Conservation (phyloP, 805 yeast species). For the Candida parachauliodes region DNA sequence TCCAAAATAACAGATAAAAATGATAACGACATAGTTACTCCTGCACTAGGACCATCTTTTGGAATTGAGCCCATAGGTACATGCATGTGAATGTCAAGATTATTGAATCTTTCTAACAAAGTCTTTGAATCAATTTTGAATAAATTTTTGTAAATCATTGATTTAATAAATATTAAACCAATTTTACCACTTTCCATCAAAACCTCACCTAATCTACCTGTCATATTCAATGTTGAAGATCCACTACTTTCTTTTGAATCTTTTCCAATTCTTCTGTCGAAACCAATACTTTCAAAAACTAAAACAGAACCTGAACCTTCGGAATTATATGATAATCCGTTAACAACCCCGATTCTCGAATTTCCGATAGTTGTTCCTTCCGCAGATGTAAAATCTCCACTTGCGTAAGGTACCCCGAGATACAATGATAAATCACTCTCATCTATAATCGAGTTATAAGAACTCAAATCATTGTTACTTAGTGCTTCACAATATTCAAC, state of each 20-base stretch:
- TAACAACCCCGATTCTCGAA: constrained; percentile 67
- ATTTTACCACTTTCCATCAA: constrained; percentile 78
- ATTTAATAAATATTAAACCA: constrained; percentile 68
- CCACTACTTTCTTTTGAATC: constrained; percentile 1
- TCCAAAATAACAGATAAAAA: constrained; percentile 42
- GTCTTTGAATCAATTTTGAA: constrained; percentile 26
- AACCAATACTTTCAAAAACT: constrained; percentile 72
- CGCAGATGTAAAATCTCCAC: constrained; percentile 26
- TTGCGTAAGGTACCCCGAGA: constrained; percentile 59
- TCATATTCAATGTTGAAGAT: constrained; percentile 49
- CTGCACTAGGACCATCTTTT: constrained; percentile 48
- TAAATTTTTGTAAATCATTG: constrained; percentile 39
- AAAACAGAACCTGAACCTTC: constrained; percentile 83
- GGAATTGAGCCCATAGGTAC: constrained; percentile 48
- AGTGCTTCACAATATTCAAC: constrained; percentile 53
- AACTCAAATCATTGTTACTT: constrained; percentile 13
- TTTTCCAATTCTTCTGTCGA: constrained; percentile 38
- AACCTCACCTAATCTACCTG: constrained; percentile 82
- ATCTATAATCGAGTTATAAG: constrained; percentile 42
- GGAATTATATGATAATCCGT: constrained; percentile 83
- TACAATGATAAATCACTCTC: constrained; percentile 60
- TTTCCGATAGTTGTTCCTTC: constrained; percentile 43
- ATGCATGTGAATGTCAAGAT: constrained; percentile 53
- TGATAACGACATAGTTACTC: constrained; percentile 48
- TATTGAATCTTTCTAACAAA: constrained; percentile 44